Evolutionary conservation across 2,329 filamentous ascomycete genomes (phyloP).

Genomic region (Cryphonectria nitschkei): DNA sequence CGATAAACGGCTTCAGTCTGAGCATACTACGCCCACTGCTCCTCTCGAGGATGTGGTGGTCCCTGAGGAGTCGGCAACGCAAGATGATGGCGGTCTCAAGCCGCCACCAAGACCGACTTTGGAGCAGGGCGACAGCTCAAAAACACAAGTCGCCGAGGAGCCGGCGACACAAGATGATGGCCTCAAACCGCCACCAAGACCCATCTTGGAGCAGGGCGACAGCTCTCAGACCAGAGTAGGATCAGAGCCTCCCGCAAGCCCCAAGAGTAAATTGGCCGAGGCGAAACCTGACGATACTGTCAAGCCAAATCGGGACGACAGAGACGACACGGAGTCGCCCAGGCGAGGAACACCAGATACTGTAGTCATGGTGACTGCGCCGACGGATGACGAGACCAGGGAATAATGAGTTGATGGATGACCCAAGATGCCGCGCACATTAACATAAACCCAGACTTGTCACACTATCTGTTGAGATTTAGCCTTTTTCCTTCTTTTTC

Average conservation of each 20-base stretch:
- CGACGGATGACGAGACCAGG: constrained; percentile 11
- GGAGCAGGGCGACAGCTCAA: constrained; percentile 27
- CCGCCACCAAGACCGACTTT: constrained; percentile 22
- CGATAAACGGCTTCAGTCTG: constrained; percentile 43
- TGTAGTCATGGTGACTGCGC: constrained; percentile 23
- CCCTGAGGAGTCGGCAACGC: background rate
- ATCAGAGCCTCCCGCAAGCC: constrained; percentile 25
- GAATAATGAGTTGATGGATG: background rate
- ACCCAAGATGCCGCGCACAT: background rate
- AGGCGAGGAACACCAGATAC: constrained; percentile 22
- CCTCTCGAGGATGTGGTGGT: constrained; percentile 42
- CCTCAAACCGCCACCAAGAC: constrained; percentile 23
- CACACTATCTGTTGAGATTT: background rate
- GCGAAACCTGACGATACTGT: background rate
- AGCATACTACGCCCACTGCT: constrained; percentile 30
- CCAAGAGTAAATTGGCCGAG: constrained; percentile 25
- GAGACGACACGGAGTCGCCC: background rate
- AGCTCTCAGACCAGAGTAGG: constrained; percentile 26
- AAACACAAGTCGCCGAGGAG: constrained; percentile 23
- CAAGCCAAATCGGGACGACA: background rate
- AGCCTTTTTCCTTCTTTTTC: background rate
- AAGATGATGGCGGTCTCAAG: constrained; percentile 15
- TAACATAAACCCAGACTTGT: background rate
- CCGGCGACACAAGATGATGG: constrained; percentile 6
- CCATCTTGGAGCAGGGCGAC: constrained; percentile 24